Evolutionary conservation across 768 basidiomycete genomes (phyloP), one percentile per base, ranked within the genome.

Genomic region (Mycena albidolilacea): DNA sequence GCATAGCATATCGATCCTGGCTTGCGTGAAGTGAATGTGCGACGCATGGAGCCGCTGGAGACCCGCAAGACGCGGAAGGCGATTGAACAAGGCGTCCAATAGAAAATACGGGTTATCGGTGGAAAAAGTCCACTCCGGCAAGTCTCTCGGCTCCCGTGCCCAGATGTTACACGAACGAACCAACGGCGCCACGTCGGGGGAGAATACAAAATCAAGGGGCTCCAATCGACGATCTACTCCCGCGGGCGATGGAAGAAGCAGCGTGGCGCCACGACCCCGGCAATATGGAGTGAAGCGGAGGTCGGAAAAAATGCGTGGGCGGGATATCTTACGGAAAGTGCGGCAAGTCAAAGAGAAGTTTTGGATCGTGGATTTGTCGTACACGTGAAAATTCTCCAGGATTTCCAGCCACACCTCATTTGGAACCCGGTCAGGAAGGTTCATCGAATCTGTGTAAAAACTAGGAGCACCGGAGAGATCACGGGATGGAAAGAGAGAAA

Each of bases 161-260:
- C 1, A 6, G 50, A 65, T 65, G n/a, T 21, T 5, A 17, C 48
- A 65, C 7, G n/a, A 30, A 65, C 7, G n/a, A 30, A 64, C 50
- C 7, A 65, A 48, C 5, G 64, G 64, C 2, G 50, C 64, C n/a
- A 65, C 23, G 23, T 44, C 68, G 2, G 60, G 4, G 1, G 68
- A 69, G 61, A 3, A 44, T 52, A 38, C 63, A 30, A 69, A 69
- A 30, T 55, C 35, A 17, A 69, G 43, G 21, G 52, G 68, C 50
- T 63, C 61, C 52, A 63, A 46, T 23, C 21, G 30, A 43, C 50
- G 23, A 15, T 69, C 52, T 5, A 69, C 52, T 2, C 10, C 39
- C 1, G 23, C 15, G 4, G 60, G 41, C 11, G 68, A 57, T 1
- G 61, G 50, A 46, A 69, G 23, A n/a, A 48, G 19, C 35, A 17